Base-by-base conservation (phyloP, 139 green algal genomes). In the Diplosphaera chodatii region DNA sequence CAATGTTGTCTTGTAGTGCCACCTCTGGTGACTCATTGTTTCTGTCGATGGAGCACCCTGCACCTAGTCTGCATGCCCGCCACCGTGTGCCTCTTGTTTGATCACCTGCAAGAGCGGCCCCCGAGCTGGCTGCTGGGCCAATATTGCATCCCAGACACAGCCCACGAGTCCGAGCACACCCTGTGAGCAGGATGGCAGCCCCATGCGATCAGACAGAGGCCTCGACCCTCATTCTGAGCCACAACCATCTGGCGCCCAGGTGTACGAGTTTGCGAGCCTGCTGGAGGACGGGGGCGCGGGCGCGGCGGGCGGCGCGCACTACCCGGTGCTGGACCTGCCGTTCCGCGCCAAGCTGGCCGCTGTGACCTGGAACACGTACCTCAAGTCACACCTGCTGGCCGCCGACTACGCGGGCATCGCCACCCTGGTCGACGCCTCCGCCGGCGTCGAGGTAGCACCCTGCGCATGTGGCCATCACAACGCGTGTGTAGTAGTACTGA, bases 301-400 rank as follows among this genome's bases (percentile, higher is more conserved):
- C 37, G 31, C 41, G 22, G n/a, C 69, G 18, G 74, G 68, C 30
- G 74, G 71, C 63, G 75, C 89, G 55, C 85, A 93, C 63, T 87
- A 83, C 76, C 86, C 87, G 21, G 75, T 89, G 33, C 31, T 80
- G 33, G 77, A 91, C 73, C 40, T 77, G 63, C 55, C 66, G 3
- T 79, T 75, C 41, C 75, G 80, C 67, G 78, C 79, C 69, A 92
- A 95, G 81, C 72, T 96, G 18, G 83, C 67, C 74, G 85, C 72
- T 62, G 67, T 96, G 2, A 69, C 65, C 27, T 96, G 88, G 88
- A 94, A 91, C 74, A 69, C 68, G 41, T 96, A 96, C 81, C 79
- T 96, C 32, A 88, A 89, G 74, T 71, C 63, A 28, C 79, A 85
- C 28, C 68, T 96, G 31, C 78, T 89, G 22, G 84, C 74, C 31